phyloP scores from a whole-genome alignment of 768 basidiomycete species.

The Amanita molliuscula region DNA sequence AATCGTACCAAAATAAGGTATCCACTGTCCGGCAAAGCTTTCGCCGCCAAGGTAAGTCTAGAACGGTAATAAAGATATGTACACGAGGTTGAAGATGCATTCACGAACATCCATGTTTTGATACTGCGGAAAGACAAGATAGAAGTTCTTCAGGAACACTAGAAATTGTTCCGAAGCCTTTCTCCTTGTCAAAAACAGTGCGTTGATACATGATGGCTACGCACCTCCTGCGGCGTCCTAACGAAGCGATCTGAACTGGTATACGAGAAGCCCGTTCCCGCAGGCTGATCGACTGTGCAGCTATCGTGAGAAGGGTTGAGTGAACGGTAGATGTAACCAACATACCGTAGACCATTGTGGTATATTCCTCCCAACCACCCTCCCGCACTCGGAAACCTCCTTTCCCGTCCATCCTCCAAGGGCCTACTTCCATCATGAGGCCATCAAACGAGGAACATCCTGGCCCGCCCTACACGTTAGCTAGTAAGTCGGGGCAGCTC shows the following conservation, averaged over 20 bases:
- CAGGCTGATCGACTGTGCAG: constrained; percentile 86
- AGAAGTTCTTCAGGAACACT: constrained; percentile 82
- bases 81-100: background rate
- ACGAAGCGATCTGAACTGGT: constrained; percentile 79
- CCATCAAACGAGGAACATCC: constrained; percentile 98
- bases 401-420: constrained; percentile 70
- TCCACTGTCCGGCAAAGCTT: constrained; percentile 95
- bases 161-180: constrained; percentile 74
- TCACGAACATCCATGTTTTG: constrained; percentile 64
- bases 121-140: constrained; percentile 87
- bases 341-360: constrained; percentile 86
- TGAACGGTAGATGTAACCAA: constrained; percentile 6
- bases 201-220: background rate
- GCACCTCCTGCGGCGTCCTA: constrained; percentile 61
- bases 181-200: background rate
- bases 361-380: constrained; percentile 97
- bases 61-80: background rate
- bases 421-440: constrained; percentile 96
- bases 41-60: constrained; percentile 96
- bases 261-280: constrained; percentile 91
- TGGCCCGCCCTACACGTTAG: constrained; percentile 71
- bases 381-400: constrained; percentile 64
- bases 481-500: background rate
- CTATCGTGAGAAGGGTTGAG: background rate
- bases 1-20: constrained; percentile 80